A percentile compares a stretch with the other conserved stretches of the same genome.
phyloP scores from a whole-genome alignment of 805 yeast species.

The Lipomyces chichibuensis region DNA sequence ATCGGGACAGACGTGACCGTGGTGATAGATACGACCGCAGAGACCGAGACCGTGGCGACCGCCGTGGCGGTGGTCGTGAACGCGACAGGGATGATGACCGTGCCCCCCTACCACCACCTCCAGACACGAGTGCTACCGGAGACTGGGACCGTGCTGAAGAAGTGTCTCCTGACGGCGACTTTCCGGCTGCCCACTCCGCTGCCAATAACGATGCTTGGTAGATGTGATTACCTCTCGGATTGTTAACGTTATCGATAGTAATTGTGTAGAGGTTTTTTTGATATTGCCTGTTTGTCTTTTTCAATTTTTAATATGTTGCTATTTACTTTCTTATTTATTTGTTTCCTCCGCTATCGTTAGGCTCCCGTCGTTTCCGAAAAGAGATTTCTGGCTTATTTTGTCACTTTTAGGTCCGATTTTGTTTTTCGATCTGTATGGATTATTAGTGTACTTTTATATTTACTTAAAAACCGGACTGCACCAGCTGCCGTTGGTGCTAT shows the following conservation, averaged over 20 bases:
- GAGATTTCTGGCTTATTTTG: background rate
- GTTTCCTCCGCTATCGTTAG: background rate
- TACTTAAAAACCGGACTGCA: background rate
- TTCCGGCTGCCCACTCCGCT: slow-evolving; percentile 2
- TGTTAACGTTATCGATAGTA: background rate
- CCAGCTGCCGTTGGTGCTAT: background rate
- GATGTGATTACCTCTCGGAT: background rate
- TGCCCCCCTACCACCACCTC: slow-evolving; percentile 27
- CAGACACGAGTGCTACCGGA: slow-evolving; percentile 12
- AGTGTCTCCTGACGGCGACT: slow-evolving; percentile 2
- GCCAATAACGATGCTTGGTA: slow-evolving; percentile 19
- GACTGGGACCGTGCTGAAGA: slow-evolving; percentile 21
- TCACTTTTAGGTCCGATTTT: background rate
- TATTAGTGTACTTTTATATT: background rate
- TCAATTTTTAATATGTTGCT: background rate
- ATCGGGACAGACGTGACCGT: slow-evolving; percentile 39
- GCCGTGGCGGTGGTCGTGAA: slow-evolving; percentile 43
- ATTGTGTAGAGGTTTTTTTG: background rate
- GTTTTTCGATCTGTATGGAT: background rate
- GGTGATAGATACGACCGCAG: slow-evolving; percentile 27
- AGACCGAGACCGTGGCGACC: slow-evolving; percentile 52
- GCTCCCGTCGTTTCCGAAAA: background rate
- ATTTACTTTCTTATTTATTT: background rate
- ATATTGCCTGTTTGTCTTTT: background rate
- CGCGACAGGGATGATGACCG: slow-evolving; percentile 29